Conservation (phyloP, 176 grass and related monocot species). For the Olyra latifolia region DNA sequence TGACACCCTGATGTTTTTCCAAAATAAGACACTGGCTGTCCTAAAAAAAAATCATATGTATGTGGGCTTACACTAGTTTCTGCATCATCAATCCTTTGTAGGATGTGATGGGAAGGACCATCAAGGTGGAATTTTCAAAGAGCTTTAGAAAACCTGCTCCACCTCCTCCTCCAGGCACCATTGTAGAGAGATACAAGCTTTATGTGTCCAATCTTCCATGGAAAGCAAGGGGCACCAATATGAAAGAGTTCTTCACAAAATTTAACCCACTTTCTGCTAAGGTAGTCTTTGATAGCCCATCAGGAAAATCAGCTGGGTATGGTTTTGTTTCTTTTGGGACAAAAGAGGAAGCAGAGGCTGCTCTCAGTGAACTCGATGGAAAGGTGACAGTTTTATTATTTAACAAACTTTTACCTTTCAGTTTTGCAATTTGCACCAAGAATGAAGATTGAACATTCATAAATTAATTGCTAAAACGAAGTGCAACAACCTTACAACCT, state of each 20-base stretch:
- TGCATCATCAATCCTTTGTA: constrained; percentile 30
- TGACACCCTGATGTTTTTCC: background rate
- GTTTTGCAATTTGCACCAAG: constrained; percentile 22
- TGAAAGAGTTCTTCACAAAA: constrained; percentile 71
- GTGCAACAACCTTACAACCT: constrained; percentile 11
- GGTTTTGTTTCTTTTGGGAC: constrained; percentile 88
- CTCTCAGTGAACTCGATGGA: constrained; percentile 79
- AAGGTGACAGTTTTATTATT: constrained; percentile 62
- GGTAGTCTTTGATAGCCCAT: constrained; percentile 60
- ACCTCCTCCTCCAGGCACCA: constrained; percentile 41
- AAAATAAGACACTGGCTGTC: background rate
- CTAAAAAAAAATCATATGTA: background rate
- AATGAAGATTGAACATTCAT: constrained; percentile 10
- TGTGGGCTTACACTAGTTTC: constrained; percentile 4
- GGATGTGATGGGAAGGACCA: constrained; percentile 70
- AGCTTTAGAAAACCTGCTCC: constrained; percentile 73
- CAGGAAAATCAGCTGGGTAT: constrained; percentile 70
- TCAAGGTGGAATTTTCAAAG: constrained; percentile 83
- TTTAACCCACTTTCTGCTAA: constrained; percentile 65
- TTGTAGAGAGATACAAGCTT: constrained; percentile 50
- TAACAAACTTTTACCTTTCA: background rate
- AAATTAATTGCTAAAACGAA: background rate
- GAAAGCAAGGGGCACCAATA: constrained; percentile 70
- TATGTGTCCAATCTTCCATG: constrained; percentile 95
- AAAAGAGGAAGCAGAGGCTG: constrained; percentile 67